A percentile compares a stretch with the other conserved stretches of the same genome.
These are phyloP conservation scores for Ascochyta fabae DNA, from an alignment of 2,329 filamentous ascomycete species.

Conservation along the genomic window DNA sequence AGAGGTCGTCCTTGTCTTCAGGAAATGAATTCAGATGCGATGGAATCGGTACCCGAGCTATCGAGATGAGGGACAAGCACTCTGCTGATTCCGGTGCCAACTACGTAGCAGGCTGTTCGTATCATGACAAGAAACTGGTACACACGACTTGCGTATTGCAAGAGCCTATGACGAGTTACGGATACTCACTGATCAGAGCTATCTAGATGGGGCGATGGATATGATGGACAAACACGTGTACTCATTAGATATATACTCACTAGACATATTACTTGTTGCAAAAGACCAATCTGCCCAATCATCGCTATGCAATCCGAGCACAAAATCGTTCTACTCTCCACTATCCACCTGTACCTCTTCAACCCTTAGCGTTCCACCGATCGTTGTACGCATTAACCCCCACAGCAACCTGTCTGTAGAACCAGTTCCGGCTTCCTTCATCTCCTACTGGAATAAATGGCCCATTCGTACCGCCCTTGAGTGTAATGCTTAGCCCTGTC, in stretches of 20 bases:
- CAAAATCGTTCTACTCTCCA: background rate
- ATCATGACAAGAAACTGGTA: no score
- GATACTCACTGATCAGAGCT: no score
- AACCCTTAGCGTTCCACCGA: constrained; percentile 68
- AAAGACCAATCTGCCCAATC: background rate
- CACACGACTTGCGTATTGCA: background rate
- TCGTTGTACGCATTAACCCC: constrained; percentile 73
- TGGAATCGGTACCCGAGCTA: no score
- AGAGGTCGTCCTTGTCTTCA: no score
- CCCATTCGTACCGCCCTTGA: constrained; percentile 90
- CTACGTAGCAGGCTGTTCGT: no score
- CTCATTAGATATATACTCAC: constrained; percentile 12
- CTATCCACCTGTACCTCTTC: background rate
- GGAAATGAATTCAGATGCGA: no score
- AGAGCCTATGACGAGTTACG: background rate
- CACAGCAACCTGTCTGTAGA: constrained; percentile 70
- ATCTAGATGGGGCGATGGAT: no score
- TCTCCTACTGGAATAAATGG: constrained; percentile 95
- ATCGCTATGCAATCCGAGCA: constrained; percentile 10
- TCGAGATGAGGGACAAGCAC: no score
- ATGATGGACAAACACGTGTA: background rate
- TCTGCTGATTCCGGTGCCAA: no score
- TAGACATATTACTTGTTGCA: background rate
- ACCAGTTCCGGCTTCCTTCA: constrained; percentile 74
- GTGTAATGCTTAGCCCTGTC: constrained; percentile 85